phyloP scores from a whole-genome alignment of 2,329 filamentous ascomycete species.

The Cercospora beticola region DNA sequence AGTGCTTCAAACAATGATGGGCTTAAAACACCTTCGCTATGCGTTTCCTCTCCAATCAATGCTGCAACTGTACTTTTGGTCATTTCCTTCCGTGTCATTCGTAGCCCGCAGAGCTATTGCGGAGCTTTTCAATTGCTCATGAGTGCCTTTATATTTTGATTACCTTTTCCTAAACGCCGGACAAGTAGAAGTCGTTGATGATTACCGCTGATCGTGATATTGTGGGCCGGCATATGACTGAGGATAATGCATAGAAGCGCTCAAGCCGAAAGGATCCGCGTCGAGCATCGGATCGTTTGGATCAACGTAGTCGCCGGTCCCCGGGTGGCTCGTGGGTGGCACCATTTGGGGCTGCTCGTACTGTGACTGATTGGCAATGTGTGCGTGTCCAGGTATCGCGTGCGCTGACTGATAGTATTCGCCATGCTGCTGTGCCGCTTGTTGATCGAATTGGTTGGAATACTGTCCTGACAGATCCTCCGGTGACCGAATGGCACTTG shows the following conservation, averaged over 20 bases:
- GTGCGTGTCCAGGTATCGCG: slow-evolving; percentile 17
- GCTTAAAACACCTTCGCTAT: slow-evolving; percentile 24
- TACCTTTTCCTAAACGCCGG: slow-evolving; percentile 2
- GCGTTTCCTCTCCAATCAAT: slow-evolving; percentile 5
- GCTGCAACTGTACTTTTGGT: slow-evolving; percentile 9
- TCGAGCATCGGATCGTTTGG: slow-evolving; percentile 85
- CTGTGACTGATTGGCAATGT: slow-evolving; percentile 16
- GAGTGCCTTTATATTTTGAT: not conserved
- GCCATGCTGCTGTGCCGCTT: slow-evolving; percentile 28
- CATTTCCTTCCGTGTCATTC: slow-evolving; percentile 15
- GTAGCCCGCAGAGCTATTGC: slow-evolving; percentile 21
- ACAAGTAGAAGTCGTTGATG: not conserved
- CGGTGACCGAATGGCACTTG: slow-evolving; percentile 24
- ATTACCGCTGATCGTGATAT: slow-evolving; percentile 21
- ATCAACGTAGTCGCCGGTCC: slow-evolving; percentile 50
- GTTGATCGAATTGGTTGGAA: slow-evolving; percentile 30
- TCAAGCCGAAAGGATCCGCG: slow-evolving; percentile 89
- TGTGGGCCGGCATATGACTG: slow-evolving; percentile 27
- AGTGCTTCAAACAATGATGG: not conserved
- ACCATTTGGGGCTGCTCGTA: slow-evolving; percentile 26
- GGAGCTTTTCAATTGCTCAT: slow-evolving; percentile 16
- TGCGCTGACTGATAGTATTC: slow-evolving; percentile 28
- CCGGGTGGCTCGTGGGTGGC: slow-evolving; percentile 26
- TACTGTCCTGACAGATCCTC: slow-evolving; percentile 32
- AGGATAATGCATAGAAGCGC: slow-evolving; percentile 70